A percentile compares a stretch with the other conserved stretches of the same genome.
phyloP scores from a whole-genome alignment of 805 yeast genomes.

The Pichia deserticola region DNA sequence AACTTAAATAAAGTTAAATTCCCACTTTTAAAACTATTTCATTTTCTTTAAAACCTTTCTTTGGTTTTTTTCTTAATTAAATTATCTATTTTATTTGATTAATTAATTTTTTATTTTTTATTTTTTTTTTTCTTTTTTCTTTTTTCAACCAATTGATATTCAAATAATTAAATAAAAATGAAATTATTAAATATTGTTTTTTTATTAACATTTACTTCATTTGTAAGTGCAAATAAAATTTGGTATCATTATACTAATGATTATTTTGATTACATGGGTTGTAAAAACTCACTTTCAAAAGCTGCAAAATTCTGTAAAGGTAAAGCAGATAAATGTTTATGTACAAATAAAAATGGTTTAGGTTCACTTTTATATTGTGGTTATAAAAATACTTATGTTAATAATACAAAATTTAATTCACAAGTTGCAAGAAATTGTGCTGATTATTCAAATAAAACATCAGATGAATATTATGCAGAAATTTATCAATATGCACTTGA shows the following conservation, averaged over 20 bases:
- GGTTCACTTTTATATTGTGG: conserved; percentile 25
- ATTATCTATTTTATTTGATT: too few relatives aligned
- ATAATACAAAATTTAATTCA: conserved; percentile 16
- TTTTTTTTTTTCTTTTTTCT: conserved; percentile 36
- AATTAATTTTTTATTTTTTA: too few relatives aligned
- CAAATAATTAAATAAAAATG: conserved; percentile 11
- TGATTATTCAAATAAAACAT: conserved; percentile 7
- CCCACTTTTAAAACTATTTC: too few relatives aligned
- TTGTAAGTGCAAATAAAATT: neutral
- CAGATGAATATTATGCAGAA: conserved; percentile 10
- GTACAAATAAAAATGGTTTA: conserved; percentile 22
- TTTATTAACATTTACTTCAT: neutral
- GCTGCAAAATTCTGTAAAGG: conserved; percentile 17
- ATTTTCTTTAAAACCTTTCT: too few relatives aligned
- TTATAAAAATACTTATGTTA: conserved; percentile 8
- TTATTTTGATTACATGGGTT: conserved; percentile 15
- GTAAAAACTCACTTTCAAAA: conserved; percentile 16
- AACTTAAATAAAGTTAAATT: too few relatives aligned
- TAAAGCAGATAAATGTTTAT: conserved; percentile 17
- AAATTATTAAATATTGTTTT: neutral
- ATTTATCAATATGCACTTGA: conserved; percentile 36
- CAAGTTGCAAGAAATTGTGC: conserved; percentile 18
- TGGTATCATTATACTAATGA: conserved; percentile 5
- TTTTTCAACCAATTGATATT: conserved; percentile 8
- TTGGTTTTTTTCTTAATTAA: too few relatives aligned